Conservation (phyloP, 78 protist genomes). For the Dictyostelium purpureum region DNA sequence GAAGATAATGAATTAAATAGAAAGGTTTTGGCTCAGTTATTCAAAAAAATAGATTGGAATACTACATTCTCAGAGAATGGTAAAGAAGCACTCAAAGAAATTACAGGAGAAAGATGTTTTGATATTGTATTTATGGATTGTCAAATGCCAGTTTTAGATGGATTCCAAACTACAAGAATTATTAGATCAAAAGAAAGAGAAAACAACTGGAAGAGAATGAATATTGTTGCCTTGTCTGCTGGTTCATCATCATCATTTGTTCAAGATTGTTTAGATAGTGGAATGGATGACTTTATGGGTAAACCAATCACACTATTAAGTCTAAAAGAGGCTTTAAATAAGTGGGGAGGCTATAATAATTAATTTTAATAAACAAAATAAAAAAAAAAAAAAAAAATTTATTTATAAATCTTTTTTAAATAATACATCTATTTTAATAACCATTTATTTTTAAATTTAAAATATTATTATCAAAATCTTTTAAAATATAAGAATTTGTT, state of each 20-base stretch:
- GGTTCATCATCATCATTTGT: constrained; percentile 62
- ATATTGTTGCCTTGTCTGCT: constrained; percentile 54
- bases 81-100: constrained; percentile 58
- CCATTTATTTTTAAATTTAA: background rate
- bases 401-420: background rate
- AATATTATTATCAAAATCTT: background rate
- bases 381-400: background rate
- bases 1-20: constrained; percentile 69
- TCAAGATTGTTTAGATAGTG: constrained; percentile 69
- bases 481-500: background rate
- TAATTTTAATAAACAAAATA: too few relatives aligned
- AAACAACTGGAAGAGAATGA: constrained; percentile 62
- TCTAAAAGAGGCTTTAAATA: constrained; percentile 39
- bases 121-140: constrained; percentile 67
- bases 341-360: constrained; percentile 41
- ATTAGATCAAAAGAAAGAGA: constrained; percentile 57
- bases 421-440: background rate
- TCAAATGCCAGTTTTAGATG: constrained; percentile 73
- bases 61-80: constrained; percentile 54
- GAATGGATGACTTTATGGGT: constrained; percentile 64
- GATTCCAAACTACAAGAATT: constrained; percentile 61
- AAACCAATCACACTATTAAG: constrained; percentile 37
- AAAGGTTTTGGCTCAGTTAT: constrained; percentile 44
- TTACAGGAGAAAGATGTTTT: constrained; percentile 44
- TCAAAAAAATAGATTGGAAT: constrained; percentile 36